Evolutionary conservation across 140 eudicot genomes (phyloP), one percentile per base, ranked within the genome.

Genomic region (Bidens hawaiensis): DNA sequence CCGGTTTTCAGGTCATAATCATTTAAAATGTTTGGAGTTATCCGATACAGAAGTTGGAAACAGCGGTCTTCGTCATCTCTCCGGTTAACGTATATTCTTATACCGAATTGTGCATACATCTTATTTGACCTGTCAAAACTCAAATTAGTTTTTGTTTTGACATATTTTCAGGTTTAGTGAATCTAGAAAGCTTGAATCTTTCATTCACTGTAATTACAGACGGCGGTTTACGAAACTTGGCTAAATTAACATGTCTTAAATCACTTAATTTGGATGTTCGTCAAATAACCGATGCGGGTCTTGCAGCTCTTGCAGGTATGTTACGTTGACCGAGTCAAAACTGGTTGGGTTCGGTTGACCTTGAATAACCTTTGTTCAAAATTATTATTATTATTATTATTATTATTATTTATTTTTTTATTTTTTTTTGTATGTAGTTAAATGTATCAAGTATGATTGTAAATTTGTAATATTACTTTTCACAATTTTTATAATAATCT

Each of bases 41-140:
- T 94, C 99, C 49, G 99, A 94, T 74, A 94, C 99, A 52, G 90
- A 81, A 75, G 95, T 94, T 47, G 95, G 99, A 55, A 94, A 79
- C 79, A 77, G 52, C 62, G 99, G 97, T 48, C 82, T 94, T 5
- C 86, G 85, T 24, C 87, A 81, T 81, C 75, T 88, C 30, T 81
- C 97, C 64, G 97, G 99, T 85, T 55, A 75, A 22, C 75, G 34
- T 38, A 60, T 41, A 27, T 64, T 16, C 25, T 47, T 59, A 15
- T 22, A 36, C 38, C 40, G 25, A 21, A 25, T 40, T 22, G 28
- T 38, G 9, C 19, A 59, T 36, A 63, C 16, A 19, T 51, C 17
- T 34, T 65, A 55, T 57, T 48, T 51, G 53, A 53, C 18, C 23
- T 12, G 17, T 10, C 23, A 16, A n/a, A 17, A 23, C 19, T 53